A percentile compares a stretch with the other conserved stretches of the same genome.
These are phyloP conservation scores for Spathaspora gorwiae DNA, from an alignment of 805 yeast species.

Conservation along the genomic window DNA sequence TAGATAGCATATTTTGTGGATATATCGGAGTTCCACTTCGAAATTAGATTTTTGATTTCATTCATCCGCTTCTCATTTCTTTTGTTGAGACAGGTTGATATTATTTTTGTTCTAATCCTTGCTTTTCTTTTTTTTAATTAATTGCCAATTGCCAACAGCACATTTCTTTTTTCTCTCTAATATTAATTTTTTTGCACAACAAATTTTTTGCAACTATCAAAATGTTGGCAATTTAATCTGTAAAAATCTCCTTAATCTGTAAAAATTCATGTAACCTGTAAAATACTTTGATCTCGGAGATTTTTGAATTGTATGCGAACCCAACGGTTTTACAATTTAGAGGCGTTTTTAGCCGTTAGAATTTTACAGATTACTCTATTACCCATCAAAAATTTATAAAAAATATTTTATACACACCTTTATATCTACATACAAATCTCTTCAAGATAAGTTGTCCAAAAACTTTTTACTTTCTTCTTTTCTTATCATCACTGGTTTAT, in stretches of 20 bases:
- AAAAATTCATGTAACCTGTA: too few relatives aligned
- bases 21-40: too few relatives aligned
- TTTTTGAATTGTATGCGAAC: not conserved
- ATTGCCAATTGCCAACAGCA: not conserved
- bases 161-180: not conserved
- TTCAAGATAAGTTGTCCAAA: not conserved
- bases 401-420: not conserved
- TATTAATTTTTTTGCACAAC: not conserved
- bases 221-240: not conserved
- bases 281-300: too few relatives aligned
- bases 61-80: too few relatives aligned
- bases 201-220: not conserved
- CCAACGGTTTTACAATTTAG: not conserved
- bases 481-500: not conserved
- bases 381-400: not conserved
- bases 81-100: too few relatives aligned
- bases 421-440: too few relatives aligned
- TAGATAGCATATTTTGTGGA: too few relatives aligned
- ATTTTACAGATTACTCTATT: not conserved
- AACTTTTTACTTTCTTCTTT: not conserved
- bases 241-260: not conserved
- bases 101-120: too few relatives aligned
- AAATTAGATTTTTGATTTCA: too few relatives aligned
- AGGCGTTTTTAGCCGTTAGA: not conserved
- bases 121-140: too few relatives aligned